These are phyloP conservation scores for Exophiala lecanii-corni DNA, from an alignment of 2,329 filamentous ascomycete genomes.

Conservation along the genomic window DNA sequence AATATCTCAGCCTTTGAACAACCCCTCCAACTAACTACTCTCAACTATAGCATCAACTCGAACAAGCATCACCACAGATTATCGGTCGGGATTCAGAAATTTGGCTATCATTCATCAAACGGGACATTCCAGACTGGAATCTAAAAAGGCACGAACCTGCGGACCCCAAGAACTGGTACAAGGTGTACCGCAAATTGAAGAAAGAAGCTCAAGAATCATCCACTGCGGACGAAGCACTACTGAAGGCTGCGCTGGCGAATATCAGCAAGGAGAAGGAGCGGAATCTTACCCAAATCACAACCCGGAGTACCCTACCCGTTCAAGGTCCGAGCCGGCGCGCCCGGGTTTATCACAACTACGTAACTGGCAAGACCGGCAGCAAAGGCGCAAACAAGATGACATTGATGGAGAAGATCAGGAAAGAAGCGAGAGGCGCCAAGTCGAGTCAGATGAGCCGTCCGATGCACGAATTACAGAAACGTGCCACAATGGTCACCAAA, in stretches of 20 bases:
- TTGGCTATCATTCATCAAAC: constrained; percentile 74
- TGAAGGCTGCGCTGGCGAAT: constrained; percentile 55
- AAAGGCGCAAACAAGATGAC: constrained; percentile 37
- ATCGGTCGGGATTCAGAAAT: constrained; percentile 64
- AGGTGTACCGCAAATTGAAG: constrained; percentile 68
- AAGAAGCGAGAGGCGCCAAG: constrained; percentile 52
- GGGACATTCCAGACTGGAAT: constrained; percentile 66
- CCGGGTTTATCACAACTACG: constrained; percentile 16
- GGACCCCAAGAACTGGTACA: constrained; percentile 68
- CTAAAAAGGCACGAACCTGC: constrained; percentile 60
- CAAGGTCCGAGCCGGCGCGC: constrained; percentile 7
- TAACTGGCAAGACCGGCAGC: constrained; percentile 26
- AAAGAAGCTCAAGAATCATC: constrained; percentile 55
- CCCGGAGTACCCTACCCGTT: constrained; percentile 24
- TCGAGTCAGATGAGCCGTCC: constrained; percentile 33
- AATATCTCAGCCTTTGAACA: neutral
- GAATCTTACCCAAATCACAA: constrained; percentile 55
- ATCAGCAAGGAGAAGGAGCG: constrained; percentile 55
- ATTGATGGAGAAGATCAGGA: constrained; percentile 52
- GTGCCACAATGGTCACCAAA: constrained; percentile 35
- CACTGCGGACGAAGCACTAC: constrained; percentile 52
- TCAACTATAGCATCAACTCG: constrained; percentile 51
- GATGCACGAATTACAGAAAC: constrained; percentile 38
- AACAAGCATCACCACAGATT: constrained; percentile 72
- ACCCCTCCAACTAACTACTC: constrained; percentile 6